phyloP scores from a whole-genome alignment of 331 rosid genomes.

The Pyracantha coccinea region DNA sequence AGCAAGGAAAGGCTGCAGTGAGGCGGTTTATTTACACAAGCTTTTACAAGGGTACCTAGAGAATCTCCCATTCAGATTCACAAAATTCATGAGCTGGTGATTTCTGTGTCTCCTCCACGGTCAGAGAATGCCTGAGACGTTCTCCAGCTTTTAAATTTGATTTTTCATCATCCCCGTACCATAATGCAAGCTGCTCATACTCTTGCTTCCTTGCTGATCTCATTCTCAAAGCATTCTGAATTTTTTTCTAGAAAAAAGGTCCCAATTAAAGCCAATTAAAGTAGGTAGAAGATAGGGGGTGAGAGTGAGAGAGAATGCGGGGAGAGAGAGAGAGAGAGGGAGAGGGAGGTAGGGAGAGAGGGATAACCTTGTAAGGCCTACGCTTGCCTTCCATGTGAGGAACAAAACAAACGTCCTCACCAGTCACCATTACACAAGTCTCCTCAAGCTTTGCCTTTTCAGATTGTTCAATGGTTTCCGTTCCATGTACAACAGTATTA shows the following conservation, averaged over 20 bases:
- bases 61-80: constrained; percentile 85
- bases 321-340: neutral
- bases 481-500: constrained; percentile 19
- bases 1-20: constrained; percentile 13
- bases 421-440: constrained; percentile 63
- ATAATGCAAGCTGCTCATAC: constrained; percentile 66
- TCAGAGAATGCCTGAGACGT: constrained; percentile 10
- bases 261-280: neutral
- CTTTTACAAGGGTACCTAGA: constrained; percentile 24
- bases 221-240: constrained; percentile 39
- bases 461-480: constrained; percentile 20
- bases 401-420: constrained; percentile 37
- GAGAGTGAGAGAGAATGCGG: neutral
- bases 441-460: constrained; percentile 45
- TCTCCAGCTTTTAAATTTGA: constrained; percentile 10
- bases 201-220: constrained; percentile 68
- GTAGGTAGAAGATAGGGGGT: neutral
- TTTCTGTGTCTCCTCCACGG: constrained; percentile 16
- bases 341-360: neutral
- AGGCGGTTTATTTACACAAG: constrained; percentile 21
- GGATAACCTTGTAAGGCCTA: constrained; percentile 49
- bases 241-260: constrained; percentile 37
- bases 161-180: constrained; percentile 26
- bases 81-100: constrained; percentile 14
- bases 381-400: constrained; percentile 19